Base-by-base conservation (phyloP, 2,329 filamentous ascomycete genomes). In the Neobulgaria alba region DNA sequence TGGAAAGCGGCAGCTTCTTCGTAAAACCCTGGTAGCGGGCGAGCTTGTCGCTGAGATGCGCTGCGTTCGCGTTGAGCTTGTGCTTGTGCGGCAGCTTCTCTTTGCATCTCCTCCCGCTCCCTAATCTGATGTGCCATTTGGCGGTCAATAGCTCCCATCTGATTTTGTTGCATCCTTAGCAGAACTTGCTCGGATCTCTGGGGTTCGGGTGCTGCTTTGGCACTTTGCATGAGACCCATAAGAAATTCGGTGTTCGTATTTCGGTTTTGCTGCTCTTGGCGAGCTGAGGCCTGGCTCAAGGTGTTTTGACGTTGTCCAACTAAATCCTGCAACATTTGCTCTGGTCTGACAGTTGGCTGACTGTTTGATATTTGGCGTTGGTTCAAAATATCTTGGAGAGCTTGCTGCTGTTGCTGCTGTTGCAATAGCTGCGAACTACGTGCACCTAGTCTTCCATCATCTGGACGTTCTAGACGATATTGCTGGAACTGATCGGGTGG, bases 171-270 rank as follows among this genome's bases (percentile, higher is more conserved):
- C 49, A 67, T 66, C 41, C 72, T 67, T 59, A 75, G 67, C 38
- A 74, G 57, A 35, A 69, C 56, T 41, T 74, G 73, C 38, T 78
- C 75, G 23, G 66, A 65, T 46, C 68, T 63, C 29, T 70, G 69
- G 4, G 64, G 60, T 19, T 77, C 72, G 14, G 71, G 66, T 3
- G 62, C 65, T 29, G 64, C 64, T 43, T 72, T 69, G 16, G 61
- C 58, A 47, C 63, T 61, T 51, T 82, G 77, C 85, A 95, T 92
- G 20, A 95, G 71, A 46, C 80, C 84, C 63, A 94, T 85, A 36
- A 95, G 67, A 58, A 92, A 89, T 49, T 93, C 84, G n/a, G 82
- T 77, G 53, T 90, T 85, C 52, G 71, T 55, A 43, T 54, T 52
- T 10, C 52, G 51, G 57, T 67, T 71, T 38, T 75, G 71, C 26